Percentiles rank a stretch among this genome's conserved stretches.
Conservation (phyloP, 1,284 basidiomycete species). For the Schizopora paradoxa region DNA sequence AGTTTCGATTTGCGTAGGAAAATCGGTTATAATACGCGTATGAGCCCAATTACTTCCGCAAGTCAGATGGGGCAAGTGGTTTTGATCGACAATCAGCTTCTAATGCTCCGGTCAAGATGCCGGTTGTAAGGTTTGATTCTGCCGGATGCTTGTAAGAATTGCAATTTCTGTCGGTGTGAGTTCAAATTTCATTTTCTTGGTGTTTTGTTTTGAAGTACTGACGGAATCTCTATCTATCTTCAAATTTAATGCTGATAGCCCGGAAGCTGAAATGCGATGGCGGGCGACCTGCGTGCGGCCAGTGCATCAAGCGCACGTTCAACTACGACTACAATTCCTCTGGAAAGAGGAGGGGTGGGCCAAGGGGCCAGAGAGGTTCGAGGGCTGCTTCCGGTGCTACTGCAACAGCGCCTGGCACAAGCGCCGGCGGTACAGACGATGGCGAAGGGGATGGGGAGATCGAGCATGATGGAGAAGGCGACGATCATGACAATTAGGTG, state of each 20-base stretch:
- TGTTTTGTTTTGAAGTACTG: background rate
- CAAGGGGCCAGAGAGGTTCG: constrained; percentile 32
- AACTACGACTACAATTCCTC: constrained; percentile 75
- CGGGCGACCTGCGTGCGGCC: constrained; percentile 69
- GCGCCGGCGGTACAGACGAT: constrained; percentile 4
- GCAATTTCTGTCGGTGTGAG: constrained; percentile 82
- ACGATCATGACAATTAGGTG: background rate
- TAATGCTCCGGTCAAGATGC: too few species aligned
- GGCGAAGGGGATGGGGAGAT: constrained; percentile 4
- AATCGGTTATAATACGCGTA: too few species aligned
- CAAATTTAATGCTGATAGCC: too few species aligned
- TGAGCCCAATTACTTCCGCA: too few species aligned
- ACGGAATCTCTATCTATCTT: constrained; percentile 20
- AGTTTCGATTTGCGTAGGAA: too few species aligned
- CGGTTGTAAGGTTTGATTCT: too few species aligned
- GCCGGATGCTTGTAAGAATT: too few species aligned
- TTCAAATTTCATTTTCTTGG: constrained; percentile 19
- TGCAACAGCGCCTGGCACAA: background rate
- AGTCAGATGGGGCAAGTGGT: too few species aligned
- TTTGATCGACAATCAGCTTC: too few species aligned
- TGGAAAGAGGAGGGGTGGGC: constrained; percentile 59
- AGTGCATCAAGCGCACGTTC: constrained; percentile 70
- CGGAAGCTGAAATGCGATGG: constrained; percentile 82
- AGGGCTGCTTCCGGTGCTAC: background rate
- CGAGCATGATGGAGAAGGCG: background rate